Percentiles rank a stretch among this genome's conserved stretches.
Conservation (phyloP, 148 eudicot genomes). For the Fagopyrum esculentum region DNA sequence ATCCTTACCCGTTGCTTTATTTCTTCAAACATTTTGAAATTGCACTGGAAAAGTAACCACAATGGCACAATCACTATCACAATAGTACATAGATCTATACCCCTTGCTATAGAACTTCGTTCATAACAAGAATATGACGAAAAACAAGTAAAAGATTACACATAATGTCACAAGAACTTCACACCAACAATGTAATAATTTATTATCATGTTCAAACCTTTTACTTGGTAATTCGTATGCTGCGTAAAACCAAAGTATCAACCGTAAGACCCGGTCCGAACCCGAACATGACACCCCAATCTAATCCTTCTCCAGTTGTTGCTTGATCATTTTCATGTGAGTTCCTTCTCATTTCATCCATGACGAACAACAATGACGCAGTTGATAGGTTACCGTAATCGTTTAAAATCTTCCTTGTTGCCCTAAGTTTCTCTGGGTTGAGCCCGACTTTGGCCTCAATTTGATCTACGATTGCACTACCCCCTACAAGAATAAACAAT, state of each 20-base stretch:
- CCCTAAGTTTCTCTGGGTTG: slow-evolving; percentile 17
- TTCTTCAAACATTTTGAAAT: too few species aligned
- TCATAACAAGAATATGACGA: too few species aligned
- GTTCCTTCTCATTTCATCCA: slow-evolving; percentile 33
- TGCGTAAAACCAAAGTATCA: slow-evolving; percentile 29
- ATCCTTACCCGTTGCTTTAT: too few species aligned
- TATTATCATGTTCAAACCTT: neutral
- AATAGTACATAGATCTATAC: too few species aligned
- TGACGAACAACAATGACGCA: slow-evolving; percentile 25
- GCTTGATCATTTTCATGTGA: slow-evolving; percentile 19
- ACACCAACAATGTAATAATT: too few species aligned
- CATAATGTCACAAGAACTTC: too few species aligned
- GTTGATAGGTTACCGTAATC: slow-evolving; percentile 35
- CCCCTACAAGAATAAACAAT: neutral
- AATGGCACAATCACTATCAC: too few species aligned
- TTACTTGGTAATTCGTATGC: slow-evolving; percentile 14
- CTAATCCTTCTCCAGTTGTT: slow-evolving; percentile 30
- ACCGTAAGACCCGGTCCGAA: slow-evolving; percentile 38
- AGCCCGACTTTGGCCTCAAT: slow-evolving; percentile 26
- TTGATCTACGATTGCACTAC: slow-evolving; percentile 28
- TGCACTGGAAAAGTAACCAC: too few species aligned
- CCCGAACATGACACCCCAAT: slow-evolving; percentile 34
- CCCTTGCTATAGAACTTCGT: too few species aligned
- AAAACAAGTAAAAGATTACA: too few species aligned
- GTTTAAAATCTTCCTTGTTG: slow-evolving; percentile 19